Conservation (phyloP, 441 rosid genomes). For the Croton laevigatus region DNA sequence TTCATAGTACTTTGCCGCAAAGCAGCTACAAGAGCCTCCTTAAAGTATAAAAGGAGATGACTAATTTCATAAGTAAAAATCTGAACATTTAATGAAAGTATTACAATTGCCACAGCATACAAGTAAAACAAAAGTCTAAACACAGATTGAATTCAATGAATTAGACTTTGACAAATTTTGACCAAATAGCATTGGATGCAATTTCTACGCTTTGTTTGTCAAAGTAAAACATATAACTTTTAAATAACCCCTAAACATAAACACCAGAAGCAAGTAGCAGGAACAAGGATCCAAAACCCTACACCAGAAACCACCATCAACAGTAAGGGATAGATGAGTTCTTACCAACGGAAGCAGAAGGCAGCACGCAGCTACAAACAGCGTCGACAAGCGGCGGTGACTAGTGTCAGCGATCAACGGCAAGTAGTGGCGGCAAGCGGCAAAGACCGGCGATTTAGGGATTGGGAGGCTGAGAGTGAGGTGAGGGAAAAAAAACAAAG, state of each 20-base stretch:
- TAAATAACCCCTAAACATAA: conserved; percentile 51
- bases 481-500: no score
- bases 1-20: conserved; percentile 1
- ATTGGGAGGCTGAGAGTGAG: no score
- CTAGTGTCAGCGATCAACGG: no score
- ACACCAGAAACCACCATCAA: conserved; percentile 26
- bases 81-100: conserved; percentile 12
- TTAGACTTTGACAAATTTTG: conserved; percentile 14
- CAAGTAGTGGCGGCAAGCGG: no score
- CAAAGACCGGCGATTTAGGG: no score
- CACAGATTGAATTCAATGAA: conserved; percentile 6
- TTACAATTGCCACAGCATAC: conserved; percentile 12
- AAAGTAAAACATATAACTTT: no score
- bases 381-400: no score
- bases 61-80: conserved; percentile 7
- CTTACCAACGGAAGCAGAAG: no score
- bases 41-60: not conserved
- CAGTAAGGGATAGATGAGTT: no score
- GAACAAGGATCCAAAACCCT: conserved; percentile 97
- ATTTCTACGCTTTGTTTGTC: conserved; percentile 23
- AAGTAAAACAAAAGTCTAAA: not conserved
- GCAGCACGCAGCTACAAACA: no score
- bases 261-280: conserved; percentile 86
- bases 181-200: not conserved
- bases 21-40: conserved; percentile 11